These are phyloP conservation scores for Citrus australasica DNA, from an alignment of 345 rosid species.

Conservation along the genomic window DNA sequence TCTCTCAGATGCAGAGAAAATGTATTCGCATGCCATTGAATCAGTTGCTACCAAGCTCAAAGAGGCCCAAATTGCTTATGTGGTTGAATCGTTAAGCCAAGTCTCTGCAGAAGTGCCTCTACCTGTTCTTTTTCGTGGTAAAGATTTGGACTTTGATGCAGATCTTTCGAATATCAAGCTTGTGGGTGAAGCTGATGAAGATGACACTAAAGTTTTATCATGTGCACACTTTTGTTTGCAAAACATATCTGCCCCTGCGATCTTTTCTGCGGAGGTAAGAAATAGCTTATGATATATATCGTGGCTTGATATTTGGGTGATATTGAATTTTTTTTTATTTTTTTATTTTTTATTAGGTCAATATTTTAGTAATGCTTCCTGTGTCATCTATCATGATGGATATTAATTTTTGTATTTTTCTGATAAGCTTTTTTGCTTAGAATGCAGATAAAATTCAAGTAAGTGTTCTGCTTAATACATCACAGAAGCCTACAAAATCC, in stretches of 20 bases:
- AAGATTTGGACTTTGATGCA: constrained; percentile 50
- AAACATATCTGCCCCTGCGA: constrained; percentile 37
- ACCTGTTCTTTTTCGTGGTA: constrained; percentile 51
- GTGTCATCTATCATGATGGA: constrained; percentile 3
- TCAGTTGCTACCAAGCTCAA: constrained; percentile 54
- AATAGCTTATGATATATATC: constrained; percentile 3
- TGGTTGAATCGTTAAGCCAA: constrained; percentile 47
- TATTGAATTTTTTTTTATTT: not conserved
- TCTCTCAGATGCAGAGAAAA: constrained; percentile 47
- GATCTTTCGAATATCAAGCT: constrained; percentile 43
- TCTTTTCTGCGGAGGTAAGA: constrained; percentile 62
- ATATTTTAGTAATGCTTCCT: constrained; percentile 1
- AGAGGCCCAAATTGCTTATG: constrained; percentile 49
- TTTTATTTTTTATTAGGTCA: not conserved
- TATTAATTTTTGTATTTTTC: constrained; percentile 19
- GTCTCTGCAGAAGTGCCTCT: constrained; percentile 36
- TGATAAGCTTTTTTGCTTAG: constrained; percentile 49
- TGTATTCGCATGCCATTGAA: constrained; percentile 43
- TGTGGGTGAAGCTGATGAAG: constrained; percentile 33
- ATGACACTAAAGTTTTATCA: constrained; percentile 30
- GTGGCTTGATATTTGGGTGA: not conserved
- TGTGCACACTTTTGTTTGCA: constrained; percentile 61
- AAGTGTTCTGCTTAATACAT: constrained; percentile 58
- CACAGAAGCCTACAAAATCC: constrained; percentile 38
- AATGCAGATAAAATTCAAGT: constrained; percentile 83